These are phyloP conservation scores for Sclerotinia trifoliorum DNA, from an alignment of 2,329 filamentous ascomycete species.

Conservation along the genomic window DNA sequence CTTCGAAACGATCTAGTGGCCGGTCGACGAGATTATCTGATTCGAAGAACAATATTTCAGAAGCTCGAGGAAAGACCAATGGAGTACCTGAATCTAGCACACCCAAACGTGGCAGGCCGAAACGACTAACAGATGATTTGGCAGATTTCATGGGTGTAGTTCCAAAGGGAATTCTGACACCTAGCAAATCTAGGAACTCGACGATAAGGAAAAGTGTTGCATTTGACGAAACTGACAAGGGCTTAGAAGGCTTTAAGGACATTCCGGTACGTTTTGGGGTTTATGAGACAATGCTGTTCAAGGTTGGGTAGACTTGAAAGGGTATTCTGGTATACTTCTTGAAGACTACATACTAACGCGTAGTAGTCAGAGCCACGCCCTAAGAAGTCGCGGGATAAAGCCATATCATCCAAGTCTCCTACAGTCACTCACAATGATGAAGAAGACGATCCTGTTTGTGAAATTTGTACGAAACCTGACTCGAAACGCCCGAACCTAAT, in stretches of 20 bases:
- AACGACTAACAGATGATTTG: conserved; percentile 8
- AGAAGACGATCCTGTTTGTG: conserved; percentile 6
- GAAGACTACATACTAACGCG: background rate
- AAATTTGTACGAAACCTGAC: conserved; percentile 20
- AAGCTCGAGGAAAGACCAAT: background rate
- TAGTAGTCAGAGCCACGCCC: background rate
- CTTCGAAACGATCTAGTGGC: background rate
- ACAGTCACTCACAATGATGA: background rate
- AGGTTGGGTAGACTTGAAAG: background rate
- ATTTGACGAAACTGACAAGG: conserved; percentile 51
- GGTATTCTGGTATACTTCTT: background rate
- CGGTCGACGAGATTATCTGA: background rate
- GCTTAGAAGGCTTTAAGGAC: conserved; percentile 51
- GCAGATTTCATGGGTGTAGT: background rate
- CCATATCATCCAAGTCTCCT: background rate
- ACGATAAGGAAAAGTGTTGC: conserved; percentile 53
- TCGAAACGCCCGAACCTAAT: conserved; percentile 13
- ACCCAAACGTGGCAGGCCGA: conserved; percentile 27
- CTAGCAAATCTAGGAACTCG: conserved; percentile 47
- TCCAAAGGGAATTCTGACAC: conserved; percentile 57
- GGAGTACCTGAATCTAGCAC: conserved; percentile 27
- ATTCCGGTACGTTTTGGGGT: conserved; percentile 39
- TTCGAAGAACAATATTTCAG: background rate
- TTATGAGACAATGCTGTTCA: background rate
- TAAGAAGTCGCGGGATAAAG: background rate